A percentile compares a stretch with the other conserved stretches of the same genome.
phyloP scores from a whole-genome alignment of 2,329 filamentous ascomycete genomes.

The Fusarium sp. region DNA sequence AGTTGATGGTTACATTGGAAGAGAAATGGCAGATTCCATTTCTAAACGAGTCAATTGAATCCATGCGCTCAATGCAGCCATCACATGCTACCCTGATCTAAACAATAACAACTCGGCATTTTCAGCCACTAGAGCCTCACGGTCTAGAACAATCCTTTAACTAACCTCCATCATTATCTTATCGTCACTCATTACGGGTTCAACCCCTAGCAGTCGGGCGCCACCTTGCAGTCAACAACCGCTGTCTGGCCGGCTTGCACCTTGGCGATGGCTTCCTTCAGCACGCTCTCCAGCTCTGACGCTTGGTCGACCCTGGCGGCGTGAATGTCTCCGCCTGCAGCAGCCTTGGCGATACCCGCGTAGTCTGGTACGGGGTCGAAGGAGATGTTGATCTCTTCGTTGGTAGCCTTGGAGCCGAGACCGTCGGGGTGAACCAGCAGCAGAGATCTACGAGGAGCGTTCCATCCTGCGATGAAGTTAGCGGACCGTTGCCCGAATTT shows the following conservation, averaged over 20 bases:
- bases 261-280: conserved; percentile 65
- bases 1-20: not conserved
- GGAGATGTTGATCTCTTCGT: conserved; percentile 74
- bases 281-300: conserved; percentile 61
- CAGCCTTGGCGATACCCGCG: conserved; percentile 72
- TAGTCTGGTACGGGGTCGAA: conserved; percentile 73
- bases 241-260: conserved; percentile 67
- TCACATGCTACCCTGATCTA: conserved; percentile 27
- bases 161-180: conserved; percentile 14
- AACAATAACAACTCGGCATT: conserved; percentile 1
- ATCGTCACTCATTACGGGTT: conserved; percentile 25
- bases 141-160: conserved; percentile 2
- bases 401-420: conserved; percentile 67
- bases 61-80: conserved; percentile 13
- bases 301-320: conserved; percentile 64
- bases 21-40: not conserved
- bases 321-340: conserved; percentile 68
- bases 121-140: conserved; percentile 5
- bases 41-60: not conserved
- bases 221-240: conserved; percentile 69
- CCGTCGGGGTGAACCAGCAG: conserved; percentile 72
- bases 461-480: conserved; percentile 63
- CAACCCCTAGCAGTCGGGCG: conserved; percentile 56
- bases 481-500: not conserved
- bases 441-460: conserved; percentile 70